These are phyloP conservation scores for Penicillium sp. DNA, from an alignment of 2,329 filamentous ascomycete genomes.

Conservation along the genomic window DNA sequence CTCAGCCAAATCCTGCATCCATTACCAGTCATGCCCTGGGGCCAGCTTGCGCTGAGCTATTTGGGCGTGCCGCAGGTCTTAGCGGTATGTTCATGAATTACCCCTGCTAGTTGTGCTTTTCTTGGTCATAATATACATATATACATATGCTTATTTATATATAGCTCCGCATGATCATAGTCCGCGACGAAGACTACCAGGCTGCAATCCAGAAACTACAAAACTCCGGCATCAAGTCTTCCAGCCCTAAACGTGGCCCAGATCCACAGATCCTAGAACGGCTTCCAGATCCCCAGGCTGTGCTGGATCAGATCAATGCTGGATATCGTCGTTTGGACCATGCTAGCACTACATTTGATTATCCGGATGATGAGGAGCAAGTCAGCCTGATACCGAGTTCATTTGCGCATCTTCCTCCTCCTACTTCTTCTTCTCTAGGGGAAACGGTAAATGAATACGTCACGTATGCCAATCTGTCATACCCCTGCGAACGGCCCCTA, in stretches of 20 bases:
- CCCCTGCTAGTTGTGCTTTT: background rate
- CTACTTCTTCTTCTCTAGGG: no score
- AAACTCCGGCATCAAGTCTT: constrained; percentile 18
- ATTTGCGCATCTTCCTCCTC: constrained; percentile 15
- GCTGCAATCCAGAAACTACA: constrained; percentile 19
- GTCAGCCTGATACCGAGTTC: constrained; percentile 17
- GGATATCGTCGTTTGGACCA: constrained; percentile 20
- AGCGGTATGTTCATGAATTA: constrained; percentile 12
- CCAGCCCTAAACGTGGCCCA: constrained; percentile 18
- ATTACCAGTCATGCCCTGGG: constrained; percentile 20
- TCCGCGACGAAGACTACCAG: constrained; percentile 20
- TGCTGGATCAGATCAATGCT: constrained; percentile 20
- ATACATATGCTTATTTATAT: constrained; percentile 13
- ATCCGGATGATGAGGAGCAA: constrained; percentile 17
- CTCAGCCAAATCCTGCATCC: constrained; percentile 20
- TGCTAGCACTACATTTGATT: constrained; percentile 20
- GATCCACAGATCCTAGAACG: background rate
- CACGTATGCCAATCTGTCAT: constrained; percentile 16
- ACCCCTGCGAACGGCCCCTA: constrained; percentile 17
- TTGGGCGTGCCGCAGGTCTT: constrained; percentile 19
- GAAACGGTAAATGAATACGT: constrained; percentile 5
- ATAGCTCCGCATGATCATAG: constrained; percentile 17
- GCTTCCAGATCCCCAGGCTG: background rate
- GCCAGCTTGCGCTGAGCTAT: constrained; percentile 18
- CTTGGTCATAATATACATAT: no score